Conservation (phyloP, 148 eudicot genomes). For the Bassia scoparia region DNA sequence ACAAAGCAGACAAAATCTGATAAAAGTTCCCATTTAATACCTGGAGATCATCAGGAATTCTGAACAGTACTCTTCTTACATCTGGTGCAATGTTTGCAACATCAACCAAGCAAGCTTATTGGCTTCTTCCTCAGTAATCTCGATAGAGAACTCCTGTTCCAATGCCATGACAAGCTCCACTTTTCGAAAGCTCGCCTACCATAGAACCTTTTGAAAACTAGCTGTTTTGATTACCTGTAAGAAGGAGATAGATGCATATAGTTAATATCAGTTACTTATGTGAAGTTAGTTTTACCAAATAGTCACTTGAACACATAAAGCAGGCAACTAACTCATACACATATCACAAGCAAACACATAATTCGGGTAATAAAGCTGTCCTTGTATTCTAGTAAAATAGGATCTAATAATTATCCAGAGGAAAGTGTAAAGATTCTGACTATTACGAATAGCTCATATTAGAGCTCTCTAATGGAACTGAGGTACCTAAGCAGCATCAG, state of each 20-base stretch:
- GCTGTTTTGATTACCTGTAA: conserved; percentile 64
- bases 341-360: too few relatives aligned
- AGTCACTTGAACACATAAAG: background rate
- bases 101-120: conserved; percentile 65
- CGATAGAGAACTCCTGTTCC: conserved; percentile 70
- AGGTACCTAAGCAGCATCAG: too few relatives aligned
- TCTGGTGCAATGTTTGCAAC: conserved; percentile 49
- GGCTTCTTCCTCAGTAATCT: conserved; percentile 62
- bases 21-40: background rate
- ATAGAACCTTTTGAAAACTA: conserved; percentile 68
- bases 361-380: too few relatives aligned
- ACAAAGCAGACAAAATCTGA: background rate
- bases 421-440: too few relatives aligned
- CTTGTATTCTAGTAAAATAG: too few relatives aligned
- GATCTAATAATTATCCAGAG: too few relatives aligned
- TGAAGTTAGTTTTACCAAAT: too few relatives aligned
- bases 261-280: too few relatives aligned
- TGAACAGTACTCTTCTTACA: conserved; percentile 27
- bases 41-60: conserved; percentile 29
- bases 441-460: too few relatives aligned
- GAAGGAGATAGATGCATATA: background rate
- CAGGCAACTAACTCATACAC: too few relatives aligned
- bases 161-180: conserved; percentile 82
- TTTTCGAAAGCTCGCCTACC: conserved; percentile 61
- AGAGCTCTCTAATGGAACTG: too few relatives aligned